Evolutionary conservation across 1,284 basidiomycete genomes (phyloP), one percentile per base, ranked within the genome.

Genomic region (Pascua sp.): DNA sequence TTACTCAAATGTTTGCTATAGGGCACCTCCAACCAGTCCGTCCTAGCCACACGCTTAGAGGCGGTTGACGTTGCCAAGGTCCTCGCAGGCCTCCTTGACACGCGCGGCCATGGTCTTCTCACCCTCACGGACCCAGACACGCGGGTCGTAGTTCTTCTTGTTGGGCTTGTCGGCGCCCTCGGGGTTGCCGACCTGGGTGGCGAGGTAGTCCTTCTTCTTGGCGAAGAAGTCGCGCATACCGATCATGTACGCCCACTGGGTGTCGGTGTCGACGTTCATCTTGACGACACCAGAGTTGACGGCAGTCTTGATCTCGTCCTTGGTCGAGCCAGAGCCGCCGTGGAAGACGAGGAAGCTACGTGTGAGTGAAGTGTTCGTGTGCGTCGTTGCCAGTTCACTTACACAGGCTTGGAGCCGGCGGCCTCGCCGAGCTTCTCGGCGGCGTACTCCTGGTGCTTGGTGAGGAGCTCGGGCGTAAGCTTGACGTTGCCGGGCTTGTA

Each of bases 51-150:
- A 4, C 42, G 49, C 50, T 62, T 72, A 75, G 61, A 64, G 60
- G 50, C 71, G 64, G 73, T 77, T 70, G 62, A 85, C 82, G 81
- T 94, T 91, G 67, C 89, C 89, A 63, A 98, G 84, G 79, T 98
- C 94, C 47, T 79, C 67, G 80, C 91, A 94, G 41, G 96, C 94
- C 78, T 90, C 88, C 80, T 91, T 90, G 80, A 95, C 91, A 73
- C 96, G 91, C 64, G 79, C 84, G 51, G 78, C 57, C 70, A 98
- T 86, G 24, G 93, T 97, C 86, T 96, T 94, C 82, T 98, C 96
- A 66, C 94, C 94, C 81, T 97, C 93, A 71, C 95, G 89, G 48
- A 98, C 90, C 94, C 94, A 98, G 63, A 95, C 89, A 83, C 94
- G 90, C 57, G 91, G 91, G 78, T 94, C 91, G 80, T 93, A 94